Conservation (phyloP, 2,329 filamentous ascomycete genomes). For the Tolypocladium paradoxum region DNA sequence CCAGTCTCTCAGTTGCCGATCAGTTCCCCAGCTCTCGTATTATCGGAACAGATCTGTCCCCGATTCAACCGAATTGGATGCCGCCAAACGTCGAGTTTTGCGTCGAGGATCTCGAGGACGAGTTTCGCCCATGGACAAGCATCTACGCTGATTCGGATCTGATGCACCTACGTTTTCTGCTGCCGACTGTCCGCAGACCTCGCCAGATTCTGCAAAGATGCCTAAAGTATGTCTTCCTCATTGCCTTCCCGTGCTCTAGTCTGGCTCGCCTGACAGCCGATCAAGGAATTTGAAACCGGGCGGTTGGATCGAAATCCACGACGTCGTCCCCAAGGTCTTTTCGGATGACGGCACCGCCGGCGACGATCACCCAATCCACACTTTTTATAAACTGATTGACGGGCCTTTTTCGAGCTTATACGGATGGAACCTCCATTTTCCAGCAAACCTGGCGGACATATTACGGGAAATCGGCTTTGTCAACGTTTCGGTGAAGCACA, state of each 20-base stretch:
- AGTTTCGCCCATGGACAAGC: conserved; percentile 21
- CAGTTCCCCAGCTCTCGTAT: conserved; percentile 32
- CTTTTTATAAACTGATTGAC: conserved; percentile 20
- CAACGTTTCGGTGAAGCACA: conserved; percentile 18
- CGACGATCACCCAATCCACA: conserved; percentile 19
- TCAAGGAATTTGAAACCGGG: conserved; percentile 23
- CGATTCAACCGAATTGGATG: conserved; percentile 33
- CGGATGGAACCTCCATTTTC: conserved; percentile 23
- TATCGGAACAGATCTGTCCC: conserved; percentile 33
- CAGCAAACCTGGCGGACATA: conserved; percentile 14
- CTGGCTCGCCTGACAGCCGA: not conserved
- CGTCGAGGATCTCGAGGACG: conserved; percentile 25
- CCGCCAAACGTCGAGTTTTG: conserved; percentile 47
- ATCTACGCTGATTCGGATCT: conserved; percentile 34
- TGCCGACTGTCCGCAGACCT: conserved; percentile 40
- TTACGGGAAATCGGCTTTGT: conserved; percentile 23
- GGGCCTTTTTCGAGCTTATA: conserved; percentile 20
- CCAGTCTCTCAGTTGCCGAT: conserved; percentile 28
- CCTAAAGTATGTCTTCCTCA: conserved; percentile 22
- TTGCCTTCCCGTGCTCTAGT: not conserved
- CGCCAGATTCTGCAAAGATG: conserved; percentile 34
- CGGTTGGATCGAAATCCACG: conserved; percentile 30
- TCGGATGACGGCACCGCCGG: conserved; percentile 20
- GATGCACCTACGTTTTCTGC: conserved; percentile 42
- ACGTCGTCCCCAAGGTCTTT: conserved; percentile 19